Evolutionary conservation across 257 asterid genomes (phyloP), one percentile per base, ranked within the genome.

Genomic region (Solanum chmielewskii): DNA sequence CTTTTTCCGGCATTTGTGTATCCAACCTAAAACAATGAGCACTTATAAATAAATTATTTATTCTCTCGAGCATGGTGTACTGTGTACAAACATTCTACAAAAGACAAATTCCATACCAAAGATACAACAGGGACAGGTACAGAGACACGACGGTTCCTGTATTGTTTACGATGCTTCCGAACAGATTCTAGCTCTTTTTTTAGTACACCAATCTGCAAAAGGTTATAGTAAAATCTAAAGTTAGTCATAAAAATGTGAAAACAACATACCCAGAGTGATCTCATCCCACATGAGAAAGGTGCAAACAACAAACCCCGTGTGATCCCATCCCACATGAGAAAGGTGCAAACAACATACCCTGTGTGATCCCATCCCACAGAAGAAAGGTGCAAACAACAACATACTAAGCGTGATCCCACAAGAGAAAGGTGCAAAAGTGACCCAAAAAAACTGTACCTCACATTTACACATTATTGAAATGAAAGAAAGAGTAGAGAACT

Each of bases 1-100:
- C 99, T 97, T 96, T 97, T 97, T 86, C 99, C 98, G 84, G 99
- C 98, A 90, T 97, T 97, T 78, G 99, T 97, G 92, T 97, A 97
- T 71, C 99, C 98, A 91, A 95, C 98, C 99, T 96, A 92, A 87
- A 90, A 23, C 75, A 88, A 56, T 75, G 87, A 83, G 84, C 75
- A 84, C 42, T 42, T 59, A 83, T 35, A 29, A 44, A 37, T 64
- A 62, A 77, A 62, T 69, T 49, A 16, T 80, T 23, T 44, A 45
- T 69, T 49, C 84, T 42, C 37, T 47, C 9, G 49, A 73, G 69
- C 88, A 86, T 73, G 81, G 45, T 29, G 25, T 49, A 35, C 60
- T 66, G 45, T 29, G 25, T 49, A 35, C 60, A 33, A 49, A 35
- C 14, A 86, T 41, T 13, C 71, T 49, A 86, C 4, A 35, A 52